Evolutionary conservation across 2,329 filamentous ascomycete genomes (phyloP).

Genomic region (Arthrobotrys conoides): DNA sequence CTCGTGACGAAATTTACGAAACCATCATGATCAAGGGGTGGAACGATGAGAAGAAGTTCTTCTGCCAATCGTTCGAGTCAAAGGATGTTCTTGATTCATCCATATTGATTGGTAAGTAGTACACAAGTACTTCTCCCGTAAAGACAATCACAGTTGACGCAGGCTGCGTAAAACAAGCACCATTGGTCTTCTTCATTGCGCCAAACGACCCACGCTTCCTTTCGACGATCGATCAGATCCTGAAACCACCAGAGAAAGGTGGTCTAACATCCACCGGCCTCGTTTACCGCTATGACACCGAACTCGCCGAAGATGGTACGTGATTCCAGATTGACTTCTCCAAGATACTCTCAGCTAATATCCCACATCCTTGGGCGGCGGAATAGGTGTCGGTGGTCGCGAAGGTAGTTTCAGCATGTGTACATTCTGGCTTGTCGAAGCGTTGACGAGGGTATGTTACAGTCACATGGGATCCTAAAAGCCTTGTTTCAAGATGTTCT

Average conservation of each 20-base stretch:
- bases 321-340: constrained; percentile 23
- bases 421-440: constrained; percentile 86
- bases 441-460: constrained; percentile 75
- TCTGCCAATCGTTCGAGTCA: constrained; percentile 82
- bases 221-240: constrained; percentile 79
- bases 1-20: constrained; percentile 79
- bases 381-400: constrained; percentile 77
- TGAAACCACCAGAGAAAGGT: constrained; percentile 80
- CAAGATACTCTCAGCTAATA: constrained; percentile 50
- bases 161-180: constrained; percentile 72
- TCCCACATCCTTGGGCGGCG: constrained; percentile 50
- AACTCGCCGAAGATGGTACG: constrained; percentile 78
- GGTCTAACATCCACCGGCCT: constrained; percentile 81
- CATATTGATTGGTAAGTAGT: constrained; percentile 49
- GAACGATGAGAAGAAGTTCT: constrained; percentile 78
- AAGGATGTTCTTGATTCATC: constrained; percentile 77
- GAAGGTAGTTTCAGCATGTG: constrained; percentile 87
- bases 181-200: constrained; percentile 83
- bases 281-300: constrained; percentile 81
- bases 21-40: constrained; percentile 84
- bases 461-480: constrained; percentile 9
- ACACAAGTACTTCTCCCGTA: not conserved
- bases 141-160: not conserved
- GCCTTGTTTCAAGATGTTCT: constrained; percentile 2
- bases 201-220: constrained; percentile 83